phyloP scores from a whole-genome alignment of 2,329 filamentous ascomycete species.

The Diplodia seriata region DNA sequence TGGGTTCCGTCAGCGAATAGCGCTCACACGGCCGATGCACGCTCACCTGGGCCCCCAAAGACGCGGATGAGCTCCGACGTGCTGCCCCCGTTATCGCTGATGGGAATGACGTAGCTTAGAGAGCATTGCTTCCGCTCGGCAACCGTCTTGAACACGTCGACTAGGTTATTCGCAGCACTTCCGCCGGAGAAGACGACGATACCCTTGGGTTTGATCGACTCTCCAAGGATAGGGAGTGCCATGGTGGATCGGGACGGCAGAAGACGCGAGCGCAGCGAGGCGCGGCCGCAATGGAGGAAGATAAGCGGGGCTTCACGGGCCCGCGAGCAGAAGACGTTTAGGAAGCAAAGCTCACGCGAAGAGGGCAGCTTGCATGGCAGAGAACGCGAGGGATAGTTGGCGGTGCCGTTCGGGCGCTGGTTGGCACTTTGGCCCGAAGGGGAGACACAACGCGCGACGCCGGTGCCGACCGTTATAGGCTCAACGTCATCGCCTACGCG shows the following conservation, averaged over 20 bases:
- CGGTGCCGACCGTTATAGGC: slow-evolving; percentile 13
- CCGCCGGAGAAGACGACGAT: slow-evolving; percentile 91
- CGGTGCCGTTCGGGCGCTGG: slow-evolving; percentile 10
- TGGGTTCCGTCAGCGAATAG: slow-evolving; percentile 36
- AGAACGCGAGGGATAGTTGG: neutral
- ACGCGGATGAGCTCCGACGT: slow-evolving; percentile 93
- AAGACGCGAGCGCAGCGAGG: neutral
- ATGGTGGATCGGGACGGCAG: slow-evolving; percentile 8
- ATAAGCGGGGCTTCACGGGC: slow-evolving; percentile 17
- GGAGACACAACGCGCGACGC: slow-evolving; percentile 8
- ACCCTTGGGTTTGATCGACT: slow-evolving; percentile 51
- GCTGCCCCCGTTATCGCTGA: slow-evolving; percentile 94
- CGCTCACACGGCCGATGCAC: slow-evolving; percentile 35
- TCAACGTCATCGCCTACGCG: slow-evolving; percentile 18
- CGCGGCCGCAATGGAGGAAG: neutral
- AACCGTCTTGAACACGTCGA: slow-evolving; percentile 80
- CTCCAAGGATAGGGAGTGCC: slow-evolving; percentile 34
- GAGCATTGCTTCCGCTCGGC: slow-evolving; percentile 68
- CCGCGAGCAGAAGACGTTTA: neutral
- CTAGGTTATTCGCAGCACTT: slow-evolving; percentile 91
- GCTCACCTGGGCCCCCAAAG: slow-evolving; percentile 85
- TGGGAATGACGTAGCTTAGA: slow-evolving; percentile 88
- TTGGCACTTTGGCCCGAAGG: slow-evolving; percentile 2
- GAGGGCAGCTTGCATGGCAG: slow-evolving; percentile 13
- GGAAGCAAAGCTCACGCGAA: neutral